Base-by-base conservation (phyloP, 139 green algal genomes). In the Chlamydomonas eustigma region DNA sequence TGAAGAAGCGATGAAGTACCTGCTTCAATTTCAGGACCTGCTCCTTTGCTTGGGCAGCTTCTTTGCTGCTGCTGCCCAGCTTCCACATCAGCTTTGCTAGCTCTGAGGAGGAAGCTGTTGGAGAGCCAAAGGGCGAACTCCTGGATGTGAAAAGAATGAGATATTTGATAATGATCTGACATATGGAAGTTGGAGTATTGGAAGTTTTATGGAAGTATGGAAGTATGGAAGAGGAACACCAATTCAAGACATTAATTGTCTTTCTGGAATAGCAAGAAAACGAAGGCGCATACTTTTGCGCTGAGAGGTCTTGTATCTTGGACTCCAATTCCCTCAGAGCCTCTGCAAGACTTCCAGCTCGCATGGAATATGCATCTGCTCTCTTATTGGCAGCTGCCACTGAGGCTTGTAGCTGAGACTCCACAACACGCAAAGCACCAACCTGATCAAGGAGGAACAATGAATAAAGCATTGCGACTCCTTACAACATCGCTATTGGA, bases 11-110 rank as follows among this genome's bases (percentile, higher is more conserved):
- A n/a, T n/a, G n/a, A n/a, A n/a, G n/a, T n/a, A n/a, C n/a, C n/a
- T n/a, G n/a, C n/a, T n/a, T n/a, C n/a, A n/a, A 34, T 24, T 73
- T 75, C 12, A 88, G 78, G 44, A 78, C 51, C 35, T 80, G 44
- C 32, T 80, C 81, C 12, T 74, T 33, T 51, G 32, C 32, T 8
- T 74, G 66, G 8, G 33, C 25, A 37, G 58, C 28, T 22, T 70
- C 25, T 8, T 6, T 8, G 58, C 6, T 35, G 58, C 25, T 18
- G 58, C 25, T 34, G 8, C 25, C 25, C 28, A 70, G 58, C 28
- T 70, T 32, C 25, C 28, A 70, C 8, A 24, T 22, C 25, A 35
- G 58, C 58, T 32, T 70, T 39, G 32, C 32, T 74, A 37, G 58
- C 25, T 28, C 58, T 32, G 58, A 70, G 25, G n/a, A n/a, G n/a